Evolutionary conservation across 306 rosid species (phyloP), one percentile per base, ranked within the genome.

Genomic region (Vigna trinervia): DNA sequence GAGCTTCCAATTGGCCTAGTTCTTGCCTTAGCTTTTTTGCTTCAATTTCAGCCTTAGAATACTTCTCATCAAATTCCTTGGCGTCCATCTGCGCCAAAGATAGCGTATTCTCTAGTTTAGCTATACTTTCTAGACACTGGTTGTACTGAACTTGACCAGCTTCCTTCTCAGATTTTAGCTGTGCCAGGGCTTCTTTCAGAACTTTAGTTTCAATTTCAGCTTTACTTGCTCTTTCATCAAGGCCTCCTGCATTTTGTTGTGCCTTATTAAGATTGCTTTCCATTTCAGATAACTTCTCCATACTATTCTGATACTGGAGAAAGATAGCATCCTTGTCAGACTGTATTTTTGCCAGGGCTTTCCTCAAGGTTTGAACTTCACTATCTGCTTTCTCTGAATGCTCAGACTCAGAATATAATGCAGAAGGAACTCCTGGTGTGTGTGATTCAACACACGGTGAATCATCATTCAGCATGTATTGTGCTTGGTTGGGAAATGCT

Each of bases 181-280:
- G 86, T 13, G 45, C 74, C 73, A 92, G 90, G 38, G 93, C 85
- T 85, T 90, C 97, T 89, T 87, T 89, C 92, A 95, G 66, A 77
- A 90, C 80, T 70, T 83, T 78, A 23, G 86, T 85, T 85, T 95
- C 97, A 73, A 90, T 89, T 81, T 95, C 98, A 36, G 97, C 93
- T 86, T 86, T 88, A 85, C 96, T 89, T 4, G 90, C 97, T 84
- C 89, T 87, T 78, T 92, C 96, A 59, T 88, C 88, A 32, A 95
- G 97, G 76, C 89, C 85, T 36, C 87, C 88, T n/a, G 91, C 90
- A 78, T 84, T 87, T 14, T 71, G 70, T 79, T 87, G 93, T 6
- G 88, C 91, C 77, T 76, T 75, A 26, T 58, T 81, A 71, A 92
- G 93, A 73, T 92, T 96, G 41, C 79, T 87, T 82, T 88, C 96